Percentiles rank a stretch among this genome's conserved stretches.
Evolutionary conservation across 371 early-diverging fungal genomes (phyloP).

Genomic region (Apophysomyces trapeziformis): DNA sequence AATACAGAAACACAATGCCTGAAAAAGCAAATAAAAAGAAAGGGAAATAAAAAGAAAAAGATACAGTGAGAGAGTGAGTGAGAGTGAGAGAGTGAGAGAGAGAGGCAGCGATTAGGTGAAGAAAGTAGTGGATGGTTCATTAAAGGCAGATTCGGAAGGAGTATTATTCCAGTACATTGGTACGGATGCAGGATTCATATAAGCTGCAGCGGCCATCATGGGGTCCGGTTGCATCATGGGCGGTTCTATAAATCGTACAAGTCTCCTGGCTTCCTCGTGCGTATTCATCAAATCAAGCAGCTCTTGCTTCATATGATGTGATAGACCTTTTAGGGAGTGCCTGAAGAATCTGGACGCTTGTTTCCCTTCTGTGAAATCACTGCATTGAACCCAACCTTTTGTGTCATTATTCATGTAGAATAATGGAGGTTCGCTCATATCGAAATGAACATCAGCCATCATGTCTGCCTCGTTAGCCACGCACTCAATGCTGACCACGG

Average conservation of each 20-base stretch:
- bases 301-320: constrained; percentile 57
- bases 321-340: constrained; percentile 67
- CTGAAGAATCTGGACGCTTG: constrained; percentile 54
- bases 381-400: constrained; percentile 65
- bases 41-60: constrained; percentile 1
- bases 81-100: too few species aligned
- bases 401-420: constrained; percentile 62
- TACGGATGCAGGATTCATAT: constrained; percentile 10
- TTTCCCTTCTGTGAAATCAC: constrained; percentile 55
- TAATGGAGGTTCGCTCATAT: constrained; percentile 63
- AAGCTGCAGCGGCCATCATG: constrained; percentile 11
- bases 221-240: constrained; percentile 4
- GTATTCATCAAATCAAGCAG: constrained; percentile 37
- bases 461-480: constrained; percentile 51
- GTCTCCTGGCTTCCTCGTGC: constrained; percentile 43
- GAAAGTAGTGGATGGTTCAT: constrained; percentile 5
- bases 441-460: constrained; percentile 61
- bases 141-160: constrained; percentile 4
- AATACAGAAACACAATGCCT: constrained; percentile 4
- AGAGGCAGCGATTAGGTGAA: background rate
- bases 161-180: background rate
- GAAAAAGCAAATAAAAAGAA: background rate
- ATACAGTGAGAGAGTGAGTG: background rate
- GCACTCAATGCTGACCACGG: constrained; percentile 63
- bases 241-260: constrained; percentile 42